Conservation (phyloP, 2,329 filamentous ascomycete genomes). For the Colletotrichum tofieldiae region DNA sequence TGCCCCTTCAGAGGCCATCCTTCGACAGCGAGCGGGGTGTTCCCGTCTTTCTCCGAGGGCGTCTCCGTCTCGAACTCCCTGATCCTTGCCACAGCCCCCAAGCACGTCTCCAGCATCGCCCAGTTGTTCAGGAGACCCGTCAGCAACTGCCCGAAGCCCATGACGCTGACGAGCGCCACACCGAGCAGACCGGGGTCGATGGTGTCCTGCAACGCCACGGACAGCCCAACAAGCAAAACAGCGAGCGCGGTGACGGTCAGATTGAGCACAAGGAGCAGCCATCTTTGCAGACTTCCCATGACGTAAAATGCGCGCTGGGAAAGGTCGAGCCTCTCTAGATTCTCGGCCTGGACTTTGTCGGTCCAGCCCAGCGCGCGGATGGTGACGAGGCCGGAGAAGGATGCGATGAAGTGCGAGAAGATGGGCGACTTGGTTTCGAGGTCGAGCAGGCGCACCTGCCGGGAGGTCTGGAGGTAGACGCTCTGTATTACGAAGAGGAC, state of each 20-base stretch:
- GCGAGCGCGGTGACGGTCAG: conserved; percentile 64
- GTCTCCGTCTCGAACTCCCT: conserved; percentile 49
- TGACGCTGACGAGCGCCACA: conserved; percentile 51
- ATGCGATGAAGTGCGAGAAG: conserved; percentile 61
- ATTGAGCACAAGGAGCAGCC: conserved; percentile 68
- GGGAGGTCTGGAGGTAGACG: conserved; percentile 59
- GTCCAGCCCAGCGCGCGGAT: conserved; percentile 71
- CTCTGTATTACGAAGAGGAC: conserved; percentile 52
- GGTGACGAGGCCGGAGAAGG: conserved; percentile 62
- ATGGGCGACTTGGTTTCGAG: conserved; percentile 61
- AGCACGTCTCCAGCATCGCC: conserved; percentile 51
- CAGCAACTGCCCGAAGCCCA: conserved; percentile 53
- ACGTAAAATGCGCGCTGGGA: conserved; percentile 73
- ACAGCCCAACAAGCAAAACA: conserved; percentile 60
- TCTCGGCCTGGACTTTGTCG: conserved; percentile 58
- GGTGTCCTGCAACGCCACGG: conserved; percentile 50
- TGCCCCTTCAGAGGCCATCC: background rate
- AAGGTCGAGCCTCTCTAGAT: conserved; percentile 64
- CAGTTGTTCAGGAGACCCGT: conserved; percentile 51
- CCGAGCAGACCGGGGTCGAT: conserved; percentile 43
- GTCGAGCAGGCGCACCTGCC: conserved; percentile 60
- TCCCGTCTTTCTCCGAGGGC: conserved; percentile 43
- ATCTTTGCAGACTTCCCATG: conserved; percentile 70
- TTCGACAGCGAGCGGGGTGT: background rate
- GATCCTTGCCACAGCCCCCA: conserved; percentile 49